These are phyloP conservation scores for Malassezia slooffiae DNA, from an alignment of 1,284 basidiomycete genomes.

Conservation along the genomic window DNA sequence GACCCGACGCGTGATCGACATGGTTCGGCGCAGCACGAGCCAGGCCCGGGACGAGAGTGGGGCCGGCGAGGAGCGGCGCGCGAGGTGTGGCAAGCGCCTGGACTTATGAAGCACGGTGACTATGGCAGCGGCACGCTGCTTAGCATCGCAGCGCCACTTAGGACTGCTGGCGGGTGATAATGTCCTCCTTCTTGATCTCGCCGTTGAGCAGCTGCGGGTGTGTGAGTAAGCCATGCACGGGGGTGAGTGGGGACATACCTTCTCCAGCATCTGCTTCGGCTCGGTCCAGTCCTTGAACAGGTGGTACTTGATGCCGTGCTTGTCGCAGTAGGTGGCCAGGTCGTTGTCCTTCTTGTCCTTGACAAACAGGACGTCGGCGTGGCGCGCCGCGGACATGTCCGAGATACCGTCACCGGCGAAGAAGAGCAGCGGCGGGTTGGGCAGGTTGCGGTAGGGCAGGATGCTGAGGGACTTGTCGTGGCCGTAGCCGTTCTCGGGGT, in stretches of 20 bases:
- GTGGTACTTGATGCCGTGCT: constrained; percentile 39
- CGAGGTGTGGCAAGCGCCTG: too few relatives aligned
- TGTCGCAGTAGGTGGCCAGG: constrained; percentile 39
- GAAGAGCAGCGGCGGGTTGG: constrained; percentile 40
- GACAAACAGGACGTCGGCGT: constrained; percentile 45
- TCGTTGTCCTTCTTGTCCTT: constrained; percentile 47
- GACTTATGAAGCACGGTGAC: too few relatives aligned
- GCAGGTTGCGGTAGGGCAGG: constrained; percentile 39
- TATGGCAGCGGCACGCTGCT: not conserved
- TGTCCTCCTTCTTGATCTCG: constrained; percentile 3
- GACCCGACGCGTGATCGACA: not conserved
- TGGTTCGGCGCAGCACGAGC: not conserved
- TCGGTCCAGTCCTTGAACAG: constrained; percentile 44
- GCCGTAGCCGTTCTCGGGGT: constrained; percentile 43
- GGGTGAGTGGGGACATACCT: constrained; percentile 4
- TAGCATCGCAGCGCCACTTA: not conserved
- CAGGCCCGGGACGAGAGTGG: not conserved
- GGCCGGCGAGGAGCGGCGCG: not conserved
- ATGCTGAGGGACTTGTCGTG: constrained; percentile 45
- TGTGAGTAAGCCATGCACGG: not conserved
- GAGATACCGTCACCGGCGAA: constrained; percentile 46
- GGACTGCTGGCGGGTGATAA: constrained; percentile 3
- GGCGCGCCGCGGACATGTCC: constrained; percentile 45
- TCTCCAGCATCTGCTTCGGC: constrained; percentile 35
- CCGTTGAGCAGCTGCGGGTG: constrained; percentile 7